phyloP scores from a whole-genome alignment of 1,284 basidiomycete genomes.

The Fistulina hepatica region DNA sequence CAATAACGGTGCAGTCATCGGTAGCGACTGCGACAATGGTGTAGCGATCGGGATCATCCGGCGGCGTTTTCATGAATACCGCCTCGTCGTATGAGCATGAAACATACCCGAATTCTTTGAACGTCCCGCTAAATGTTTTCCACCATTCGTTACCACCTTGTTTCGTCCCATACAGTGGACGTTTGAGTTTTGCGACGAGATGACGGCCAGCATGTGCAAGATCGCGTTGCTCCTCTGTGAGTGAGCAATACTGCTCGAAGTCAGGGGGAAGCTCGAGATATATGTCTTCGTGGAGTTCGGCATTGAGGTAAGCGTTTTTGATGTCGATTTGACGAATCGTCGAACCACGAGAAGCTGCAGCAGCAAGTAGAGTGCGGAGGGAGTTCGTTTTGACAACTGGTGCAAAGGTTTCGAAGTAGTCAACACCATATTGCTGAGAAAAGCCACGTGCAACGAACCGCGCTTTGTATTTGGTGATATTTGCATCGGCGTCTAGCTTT shows the following conservation, averaged over 20 bases:
- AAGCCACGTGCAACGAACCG: conserved; percentile 21
- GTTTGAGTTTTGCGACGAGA: conserved; percentile 2
- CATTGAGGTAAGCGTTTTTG: conserved; percentile 26
- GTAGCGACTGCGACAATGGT: conserved; percentile 22
- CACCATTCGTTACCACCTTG: conserved; percentile 7
- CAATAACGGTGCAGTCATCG: conserved; percentile 24
- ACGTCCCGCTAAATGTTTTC: neutral
- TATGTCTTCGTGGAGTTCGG: conserved; percentile 25
- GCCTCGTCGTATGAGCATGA: conserved; percentile 3
- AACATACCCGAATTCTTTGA: conserved; percentile 1
- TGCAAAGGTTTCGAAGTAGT: conserved; percentile 23
- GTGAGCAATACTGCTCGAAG: conserved; percentile 14
- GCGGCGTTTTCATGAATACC: conserved; percentile 6
- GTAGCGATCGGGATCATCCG: conserved; percentile 4
- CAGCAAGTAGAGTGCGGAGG: conserved; percentile 16
- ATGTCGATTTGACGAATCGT: conserved; percentile 22
- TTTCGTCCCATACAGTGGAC: conserved; percentile 4
- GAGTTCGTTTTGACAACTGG: conserved; percentile 17
- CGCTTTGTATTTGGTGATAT: conserved; percentile 22
- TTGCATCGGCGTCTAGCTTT: conserved; percentile 18
- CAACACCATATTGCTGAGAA: conserved; percentile 18
- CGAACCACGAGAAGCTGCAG: conserved; percentile 17
- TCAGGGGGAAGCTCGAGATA: conserved; percentile 26
- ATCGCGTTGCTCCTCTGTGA: too few relatives aligned
- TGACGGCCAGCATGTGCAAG: conserved; percentile 6